Conservation (phyloP, 306 rosid species). For the Delonix regia region DNA sequence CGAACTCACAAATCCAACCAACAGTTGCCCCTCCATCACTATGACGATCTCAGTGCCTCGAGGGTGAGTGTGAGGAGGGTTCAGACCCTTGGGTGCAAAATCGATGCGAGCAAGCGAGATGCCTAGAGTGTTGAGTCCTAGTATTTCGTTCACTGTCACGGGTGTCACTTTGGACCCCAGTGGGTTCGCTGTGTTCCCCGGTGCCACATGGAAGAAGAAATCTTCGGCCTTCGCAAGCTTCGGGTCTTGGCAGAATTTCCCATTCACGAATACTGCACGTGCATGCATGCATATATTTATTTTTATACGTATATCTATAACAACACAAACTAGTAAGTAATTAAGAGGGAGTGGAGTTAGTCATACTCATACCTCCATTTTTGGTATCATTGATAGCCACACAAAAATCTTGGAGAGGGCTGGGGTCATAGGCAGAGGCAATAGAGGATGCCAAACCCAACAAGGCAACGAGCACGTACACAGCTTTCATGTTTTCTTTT, state of each 20-base stretch:
- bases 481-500: neutral
- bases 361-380: slow-evolving; percentile 40
- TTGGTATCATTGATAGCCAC: slow-evolving; percentile 44
- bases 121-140: neutral
- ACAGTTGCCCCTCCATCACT: slow-evolving; percentile 37
- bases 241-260: slow-evolving; percentile 42
- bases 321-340: no score
- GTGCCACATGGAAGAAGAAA: slow-evolving; percentile 35
- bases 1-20: slow-evolving; percentile 30
- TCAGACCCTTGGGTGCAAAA: slow-evolving; percentile 37
- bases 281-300: neutral
- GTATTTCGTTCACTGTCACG: no score
- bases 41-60: slow-evolving; percentile 40
- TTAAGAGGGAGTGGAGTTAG: no score
- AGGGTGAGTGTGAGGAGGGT: slow-evolving; percentile 41
- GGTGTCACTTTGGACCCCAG: no score
- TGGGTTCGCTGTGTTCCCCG: slow-evolving; percentile 22
- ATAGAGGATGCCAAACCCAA: slow-evolving; percentile 38
- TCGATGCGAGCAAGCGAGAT: slow-evolving; percentile 41
- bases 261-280: slow-evolving; percentile 37
- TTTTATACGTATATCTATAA: no score
- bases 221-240: slow-evolving; percentile 23
- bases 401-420: slow-evolving; percentile 47
- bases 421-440: slow-evolving; percentile 43
- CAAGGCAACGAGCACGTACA: slow-evolving; percentile 3